phyloP scores from a whole-genome alignment of 164 flowering plant species.

The Houttuynia cordata region DNA sequence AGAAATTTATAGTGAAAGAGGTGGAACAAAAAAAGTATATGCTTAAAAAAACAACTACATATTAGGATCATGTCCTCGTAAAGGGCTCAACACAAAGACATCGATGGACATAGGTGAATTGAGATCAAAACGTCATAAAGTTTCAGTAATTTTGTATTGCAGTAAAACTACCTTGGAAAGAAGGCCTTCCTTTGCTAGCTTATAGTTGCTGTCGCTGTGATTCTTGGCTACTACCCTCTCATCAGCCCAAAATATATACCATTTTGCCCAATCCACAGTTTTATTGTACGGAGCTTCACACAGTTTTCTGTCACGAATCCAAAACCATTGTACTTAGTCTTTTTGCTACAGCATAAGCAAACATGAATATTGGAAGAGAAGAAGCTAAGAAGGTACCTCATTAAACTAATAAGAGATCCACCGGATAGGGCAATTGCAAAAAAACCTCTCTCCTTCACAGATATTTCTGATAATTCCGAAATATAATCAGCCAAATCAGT shows the following conservation, averaged over 20 bases:
- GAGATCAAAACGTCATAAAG: too few species aligned
- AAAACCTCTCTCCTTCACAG: slow-evolving; percentile 76
- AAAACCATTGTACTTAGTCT: neutral
- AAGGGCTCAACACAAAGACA: too few species aligned
- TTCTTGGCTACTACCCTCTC: slow-evolving; percentile 76
- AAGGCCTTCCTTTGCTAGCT: slow-evolving; percentile 58
- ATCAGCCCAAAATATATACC: slow-evolving; percentile 87
- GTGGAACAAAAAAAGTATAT: too few species aligned
- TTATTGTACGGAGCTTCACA: slow-evolving; percentile 66
- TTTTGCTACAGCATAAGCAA: neutral
- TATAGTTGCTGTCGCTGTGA: slow-evolving; percentile 79
- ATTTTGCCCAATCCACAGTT: slow-evolving; percentile 80
- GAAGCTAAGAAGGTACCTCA: slow-evolving; percentile 41
- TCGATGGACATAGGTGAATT: too few species aligned
- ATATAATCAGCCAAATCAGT: slow-evolving; percentile 72
- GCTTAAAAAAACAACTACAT: too few species aligned
- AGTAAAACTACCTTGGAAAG: slow-evolving; percentile 49
- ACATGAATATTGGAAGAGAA: neutral
- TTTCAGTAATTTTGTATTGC: neutral
- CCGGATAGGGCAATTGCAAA: slow-evolving; percentile 87
- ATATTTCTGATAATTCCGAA: slow-evolving; percentile 63
- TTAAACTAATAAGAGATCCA: slow-evolving; percentile 78
- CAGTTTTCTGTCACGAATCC: slow-evolving; percentile 47
- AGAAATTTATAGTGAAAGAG: too few species aligned
- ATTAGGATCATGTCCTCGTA: too few species aligned